These are phyloP conservation scores for Triadica sebifera DNA, from an alignment of 345 rosid species.

Conservation along the genomic window DNA sequence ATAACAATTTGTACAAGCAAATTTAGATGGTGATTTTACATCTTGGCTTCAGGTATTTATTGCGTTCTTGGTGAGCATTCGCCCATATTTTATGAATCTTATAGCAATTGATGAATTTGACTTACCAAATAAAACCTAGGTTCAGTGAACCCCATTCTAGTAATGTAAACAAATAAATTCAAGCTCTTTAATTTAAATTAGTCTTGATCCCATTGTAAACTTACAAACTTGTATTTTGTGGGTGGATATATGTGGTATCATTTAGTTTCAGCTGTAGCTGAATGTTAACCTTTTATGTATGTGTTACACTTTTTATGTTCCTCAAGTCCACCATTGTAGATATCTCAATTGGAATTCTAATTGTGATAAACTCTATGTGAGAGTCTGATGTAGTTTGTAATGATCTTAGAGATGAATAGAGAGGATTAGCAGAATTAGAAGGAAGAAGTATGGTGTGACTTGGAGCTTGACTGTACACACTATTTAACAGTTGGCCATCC, in stretches of 20 bases:
- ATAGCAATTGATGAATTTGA: background rate
- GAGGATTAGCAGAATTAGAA: too few relatives aligned
- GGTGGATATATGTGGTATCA: background rate
- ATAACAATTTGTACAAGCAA: background rate
- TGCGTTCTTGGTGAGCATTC: background rate
- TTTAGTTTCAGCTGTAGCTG: background rate
- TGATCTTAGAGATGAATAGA: too few relatives aligned
- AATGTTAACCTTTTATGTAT: background rate
- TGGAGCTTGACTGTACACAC: background rate
- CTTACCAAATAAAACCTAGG: background rate
- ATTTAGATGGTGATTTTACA: background rate
- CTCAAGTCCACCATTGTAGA: background rate
- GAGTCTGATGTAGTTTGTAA: background rate
- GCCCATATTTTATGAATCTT: background rate
- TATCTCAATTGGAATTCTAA: background rate
- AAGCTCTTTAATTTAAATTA: background rate
- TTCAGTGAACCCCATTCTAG: background rate
- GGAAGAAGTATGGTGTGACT: too few relatives aligned
- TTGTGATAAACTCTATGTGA: background rate
- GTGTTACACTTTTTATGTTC: background rate
- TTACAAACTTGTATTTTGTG: background rate
- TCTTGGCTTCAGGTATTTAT: background rate
- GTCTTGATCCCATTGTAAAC: background rate
- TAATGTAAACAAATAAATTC: background rate
- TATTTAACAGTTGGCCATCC: background rate